Percentiles rank a stretch among this genome's conserved stretches.
Evolutionary conservation across 176 grass and related monocot genomes (phyloP).

Genomic region (Tillandsia fasciculata): DNA sequence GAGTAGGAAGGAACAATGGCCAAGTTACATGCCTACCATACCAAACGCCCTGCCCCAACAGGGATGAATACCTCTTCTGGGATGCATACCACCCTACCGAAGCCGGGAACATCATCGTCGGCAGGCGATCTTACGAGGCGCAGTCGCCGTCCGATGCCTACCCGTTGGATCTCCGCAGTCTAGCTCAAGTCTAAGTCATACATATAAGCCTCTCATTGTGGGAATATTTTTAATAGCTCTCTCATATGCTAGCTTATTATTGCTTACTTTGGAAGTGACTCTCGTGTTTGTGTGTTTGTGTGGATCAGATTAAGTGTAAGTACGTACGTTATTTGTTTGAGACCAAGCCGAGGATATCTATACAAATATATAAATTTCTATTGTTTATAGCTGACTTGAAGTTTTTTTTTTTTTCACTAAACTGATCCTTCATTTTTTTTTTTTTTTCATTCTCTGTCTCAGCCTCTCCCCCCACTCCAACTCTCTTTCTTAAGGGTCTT

Average conservation of each 20-base stretch:
- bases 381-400: too few relatives aligned
- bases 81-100: slow-evolving; percentile 94
- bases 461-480: not conserved
- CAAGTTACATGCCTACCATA: slow-evolving; percentile 88
- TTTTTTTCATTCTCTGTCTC: not conserved
- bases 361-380: too few relatives aligned
- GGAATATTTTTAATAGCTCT: too few relatives aligned
- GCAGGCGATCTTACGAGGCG: slow-evolving; percentile 53
- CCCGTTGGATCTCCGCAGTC: slow-evolving; percentile 56
- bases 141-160: slow-evolving; percentile 46
- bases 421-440: too few relatives aligned
- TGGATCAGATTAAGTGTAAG: too few relatives aligned
- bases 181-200: slow-evolving; percentile 37
- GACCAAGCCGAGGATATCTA: too few relatives aligned
- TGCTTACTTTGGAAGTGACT: too few relatives aligned
- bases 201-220: not conserved
- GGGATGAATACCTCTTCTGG: slow-evolving; percentile 85
- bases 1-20: slow-evolving; percentile 96
- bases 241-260: too few relatives aligned
- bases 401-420: too few relatives aligned
- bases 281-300: too few relatives aligned
- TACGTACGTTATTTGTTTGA: too few relatives aligned
- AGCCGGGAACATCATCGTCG: slow-evolving; percentile 70
- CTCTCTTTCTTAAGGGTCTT: too few relatives aligned
- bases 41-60: slow-evolving; percentile 65